A percentile compares a stretch with the other conserved stretches of the same genome.
Conservation (phyloP, 2,329 filamentous ascomycete species). For the Exophiala calicioides region DNA sequence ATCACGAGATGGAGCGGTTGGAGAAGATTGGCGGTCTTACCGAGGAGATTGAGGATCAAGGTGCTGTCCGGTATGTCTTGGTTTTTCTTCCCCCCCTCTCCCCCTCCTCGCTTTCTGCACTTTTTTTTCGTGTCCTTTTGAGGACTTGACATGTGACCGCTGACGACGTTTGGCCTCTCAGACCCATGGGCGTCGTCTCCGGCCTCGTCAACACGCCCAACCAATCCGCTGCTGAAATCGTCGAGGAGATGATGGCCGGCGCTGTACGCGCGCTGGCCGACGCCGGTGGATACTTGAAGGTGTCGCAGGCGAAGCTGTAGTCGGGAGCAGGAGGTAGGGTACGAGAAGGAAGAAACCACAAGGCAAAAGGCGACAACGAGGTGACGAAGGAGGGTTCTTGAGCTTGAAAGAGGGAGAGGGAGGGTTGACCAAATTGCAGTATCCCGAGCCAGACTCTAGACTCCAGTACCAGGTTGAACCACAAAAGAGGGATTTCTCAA, state of each 20-base stretch:
- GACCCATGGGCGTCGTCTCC: conserved; percentile 79
- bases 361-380: too few species aligned
- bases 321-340: too few species aligned
- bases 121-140: not conserved
- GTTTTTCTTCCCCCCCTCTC: not conserved
- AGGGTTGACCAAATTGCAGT: too few species aligned
- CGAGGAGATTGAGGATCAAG: conserved; percentile 63
- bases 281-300: not conserved
- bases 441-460: too few species aligned
- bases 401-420: too few species aligned
- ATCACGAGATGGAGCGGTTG: conserved; percentile 40
- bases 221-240: conserved; percentile 72
- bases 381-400: too few species aligned
- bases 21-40: conserved; percentile 26
- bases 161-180: not conserved
- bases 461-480: too few species aligned
- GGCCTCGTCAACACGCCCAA: conserved; percentile 63
- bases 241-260: conserved; percentile 77
- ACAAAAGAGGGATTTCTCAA: too few species aligned
- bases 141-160: not conserved
- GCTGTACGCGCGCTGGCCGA: conserved; percentile 41
- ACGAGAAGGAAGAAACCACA: too few species aligned
- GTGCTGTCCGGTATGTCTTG: conserved; percentile 15
- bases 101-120: not conserved
- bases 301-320: too few species aligned